Evolutionary conservation across 345 rosid genomes (phyloP).

Genomic region (Salix suchowensis): DNA sequence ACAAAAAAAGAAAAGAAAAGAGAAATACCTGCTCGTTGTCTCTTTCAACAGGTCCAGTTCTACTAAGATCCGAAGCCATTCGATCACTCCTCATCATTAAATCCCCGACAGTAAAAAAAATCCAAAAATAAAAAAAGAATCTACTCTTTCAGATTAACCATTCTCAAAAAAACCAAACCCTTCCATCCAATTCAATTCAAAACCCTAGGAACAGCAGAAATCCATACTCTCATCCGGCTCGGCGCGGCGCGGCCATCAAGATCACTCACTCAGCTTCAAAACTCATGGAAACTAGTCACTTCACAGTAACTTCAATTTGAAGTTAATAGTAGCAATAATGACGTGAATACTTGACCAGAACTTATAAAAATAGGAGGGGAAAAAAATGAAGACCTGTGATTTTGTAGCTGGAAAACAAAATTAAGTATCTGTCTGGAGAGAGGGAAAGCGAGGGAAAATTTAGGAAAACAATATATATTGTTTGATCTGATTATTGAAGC

Average conservation of each 20-base stretch:
- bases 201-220: conserved; percentile 26
- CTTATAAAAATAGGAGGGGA: background rate
- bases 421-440: background rate
- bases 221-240: conserved; percentile 8
- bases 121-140: conserved; percentile 1
- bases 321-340: background rate
- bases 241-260: conserved; percentile 26
- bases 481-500: background rate
- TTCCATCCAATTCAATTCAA: conserved; percentile 30
- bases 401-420: conserved; percentile 1
- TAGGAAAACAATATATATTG: background rate
- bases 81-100: conserved; percentile 57
- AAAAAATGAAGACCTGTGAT: background rate
- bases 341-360: background rate
- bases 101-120: background rate
- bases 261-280: conserved; percentile 6
- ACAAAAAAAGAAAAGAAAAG: background rate
- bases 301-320: background rate
- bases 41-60: conserved; percentile 78
- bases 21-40: conserved; percentile 86
- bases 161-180: conserved; percentile 33
- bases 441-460: background rate
- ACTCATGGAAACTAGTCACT: background rate
- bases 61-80: conserved; percentile 92
- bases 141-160: conserved; percentile 18